Base-by-base conservation (phyloP, 805 yeast genomes). In the Ogataea saltuana region DNA sequence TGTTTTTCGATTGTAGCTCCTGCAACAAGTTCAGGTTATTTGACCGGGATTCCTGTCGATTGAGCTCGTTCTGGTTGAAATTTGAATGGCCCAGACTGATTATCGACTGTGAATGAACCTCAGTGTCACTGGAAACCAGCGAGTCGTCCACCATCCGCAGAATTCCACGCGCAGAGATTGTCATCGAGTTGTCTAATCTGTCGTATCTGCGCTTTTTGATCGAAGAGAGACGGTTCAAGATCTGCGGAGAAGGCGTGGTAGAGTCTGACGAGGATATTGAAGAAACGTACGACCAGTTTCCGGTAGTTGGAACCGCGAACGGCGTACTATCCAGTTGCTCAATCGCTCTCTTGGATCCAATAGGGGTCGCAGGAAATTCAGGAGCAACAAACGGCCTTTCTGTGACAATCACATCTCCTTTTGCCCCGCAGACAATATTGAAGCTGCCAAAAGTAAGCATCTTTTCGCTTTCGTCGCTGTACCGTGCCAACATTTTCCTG, bases 91-190 rank as follows among this genome's bases (percentile, higher is more conserved):
- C 26, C 9, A 32, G 22, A 23, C 46, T 47, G 19, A 49, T 29
- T 4, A 50, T 38, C 15, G 61, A 53, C 12, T 48, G 50, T 7
- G 62, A 54, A 37, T 56, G 59, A 4, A 58, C 18, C 22, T 61
- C 65, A 6, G 65, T 64, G 48, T 67, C 71, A 43, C 67, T 61
- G 4, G 67, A 63, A 15, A 67, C 66, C 28, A 67, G 53, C 13
- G 69, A 63, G 26, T 65, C 67, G 44, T 67, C 71, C 32, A 67
- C 70, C 70, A 67, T 66, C 15, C 61, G 54, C 51, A 67, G 47
- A 4, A 67, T 65, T 2, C 65, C 69, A 30, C 59, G 59, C 6
- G 67, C 68, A 4, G 68, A 60, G 8, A 67, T 59, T 3, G 67
- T 63, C 62, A 60, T 60, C 3, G 69, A 64, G 41, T 64, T 65